Base-by-base conservation (phyloP, 352 stramenopile species). In the Globisporangium polare region DNA sequence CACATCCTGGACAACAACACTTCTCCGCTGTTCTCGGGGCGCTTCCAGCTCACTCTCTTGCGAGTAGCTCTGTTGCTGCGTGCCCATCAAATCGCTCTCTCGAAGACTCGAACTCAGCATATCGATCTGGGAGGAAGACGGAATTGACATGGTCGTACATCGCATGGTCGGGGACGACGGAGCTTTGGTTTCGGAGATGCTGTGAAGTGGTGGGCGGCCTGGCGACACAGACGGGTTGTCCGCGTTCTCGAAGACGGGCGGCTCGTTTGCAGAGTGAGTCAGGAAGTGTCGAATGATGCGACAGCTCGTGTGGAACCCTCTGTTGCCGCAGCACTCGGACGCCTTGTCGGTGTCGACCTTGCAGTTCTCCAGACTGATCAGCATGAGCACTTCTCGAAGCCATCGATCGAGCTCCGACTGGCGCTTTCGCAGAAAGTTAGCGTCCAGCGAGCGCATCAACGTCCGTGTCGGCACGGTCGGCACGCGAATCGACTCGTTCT, bases 361-460 rank as follows among this genome's bases (percentile, higher is more conserved):
- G 74, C 83, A 92, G 59, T 88, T 90, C 53, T 92, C 83, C 24
- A 92, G 58, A 60, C 78, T 88, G 54, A 92, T 81, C 35, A 91
- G 74, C 80, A 91, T 89, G 37, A 94, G 71, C 53, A 94, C 78
- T 68, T 91, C 80, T 20, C 83, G 81, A 6, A 96, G 68, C 88
- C 88, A 96, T 27, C 75, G 72, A 54, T 96, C 86, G 5, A 96
- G 66, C 58, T 96, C 88, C 26, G 87, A 68, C 62, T 94, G 88
- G 0, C 88, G 78, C 63, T 96, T 92, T 41, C 79, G 83, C 20
- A 96, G 61, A 62, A 96, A 96, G 24, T 74, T 87, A 8, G 78
- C 74, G 55, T 95, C 88, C 50, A 96, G 72, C 35, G 85, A 93
- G 8, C 88, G 81, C 73, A 90, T 91, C 17, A 92, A 71, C 56